Evolutionary conservation across 1,139 yeast genomes (phyloP).

Genomic region (Lodderomyces pseudojiufengensis): DNA sequence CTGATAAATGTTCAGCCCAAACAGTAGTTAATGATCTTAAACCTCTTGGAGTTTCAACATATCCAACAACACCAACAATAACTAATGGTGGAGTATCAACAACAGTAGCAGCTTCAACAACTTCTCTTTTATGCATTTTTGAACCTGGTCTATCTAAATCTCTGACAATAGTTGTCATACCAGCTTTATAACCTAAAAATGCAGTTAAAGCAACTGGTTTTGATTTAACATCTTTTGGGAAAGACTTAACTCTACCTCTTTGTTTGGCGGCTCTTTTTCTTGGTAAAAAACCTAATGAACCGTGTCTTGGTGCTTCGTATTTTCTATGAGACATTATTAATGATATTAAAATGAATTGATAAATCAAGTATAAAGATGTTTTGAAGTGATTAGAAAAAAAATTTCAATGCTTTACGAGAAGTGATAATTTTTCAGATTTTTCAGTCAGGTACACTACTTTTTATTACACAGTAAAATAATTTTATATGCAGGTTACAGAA

Average conservation of each 20-base stretch:
- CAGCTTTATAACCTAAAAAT: conserved; percentile 99
- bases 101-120: conserved; percentile 98
- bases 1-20: conserved; percentile 99
- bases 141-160: conserved; percentile 99
- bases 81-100: conserved; percentile 99
- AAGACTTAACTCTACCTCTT: conserved; percentile 98
- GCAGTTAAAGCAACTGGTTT: conserved; percentile 99
- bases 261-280: conserved; percentile 99
- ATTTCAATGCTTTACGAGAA: conserved; percentile 4
- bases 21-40: conserved; percentile 98
- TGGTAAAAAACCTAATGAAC: conserved; percentile 99
- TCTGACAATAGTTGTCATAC: conserved; percentile 99
- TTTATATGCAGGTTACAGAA: conserved; percentile 5
- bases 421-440: conserved; percentile 3
- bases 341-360: conserved; percentile 23
- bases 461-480: no score
- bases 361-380: conserved; percentile 9
- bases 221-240: conserved; percentile 98
- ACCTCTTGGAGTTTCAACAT: conserved; percentile 99
- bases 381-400: conserved; percentile 4
- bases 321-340: conserved; percentile 94
- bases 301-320: conserved; percentile 99
- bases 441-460: conserved; percentile 6
- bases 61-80: conserved; percentile 99
- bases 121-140: conserved; percentile 99